Conservation (phyloP, 352 stramenopile genomes). For the Thraustochytrium sp. region DNA sequence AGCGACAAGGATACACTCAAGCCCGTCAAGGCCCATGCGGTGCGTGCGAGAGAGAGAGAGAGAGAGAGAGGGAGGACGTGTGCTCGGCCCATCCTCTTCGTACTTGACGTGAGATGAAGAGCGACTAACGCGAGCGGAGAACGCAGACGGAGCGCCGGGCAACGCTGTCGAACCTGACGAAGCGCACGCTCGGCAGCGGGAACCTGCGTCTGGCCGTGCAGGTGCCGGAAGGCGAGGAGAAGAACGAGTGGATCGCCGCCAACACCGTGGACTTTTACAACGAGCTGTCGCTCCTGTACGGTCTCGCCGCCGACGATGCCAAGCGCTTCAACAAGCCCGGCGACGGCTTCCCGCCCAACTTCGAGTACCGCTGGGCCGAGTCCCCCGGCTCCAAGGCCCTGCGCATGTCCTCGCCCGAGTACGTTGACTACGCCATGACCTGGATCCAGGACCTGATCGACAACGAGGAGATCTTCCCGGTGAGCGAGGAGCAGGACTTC, state of each 20-base stretch:
- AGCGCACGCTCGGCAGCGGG: background rate
- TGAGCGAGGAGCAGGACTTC: slow-evolving; percentile 55
- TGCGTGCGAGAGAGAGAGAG: slow-evolving; percentile 69
- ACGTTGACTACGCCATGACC: slow-evolving; percentile 84
- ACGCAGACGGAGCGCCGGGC: background rate
- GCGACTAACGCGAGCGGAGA: slow-evolving; percentile 1
- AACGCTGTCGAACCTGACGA: slow-evolving; percentile 63
- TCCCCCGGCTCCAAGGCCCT: slow-evolving; percentile 49
- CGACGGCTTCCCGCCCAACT: slow-evolving; percentile 46
- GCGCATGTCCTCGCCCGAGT: slow-evolving; percentile 70
- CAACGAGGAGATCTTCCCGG: slow-evolving; percentile 46
- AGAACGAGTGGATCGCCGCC: slow-evolving; percentile 83
- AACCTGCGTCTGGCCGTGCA: background rate
- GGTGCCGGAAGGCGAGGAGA: slow-evolving; percentile 58
- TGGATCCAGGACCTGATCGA: slow-evolving; percentile 66
- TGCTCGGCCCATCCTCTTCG: no score
- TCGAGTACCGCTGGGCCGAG: slow-evolving; percentile 49
- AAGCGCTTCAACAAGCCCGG: slow-evolving; percentile 37
- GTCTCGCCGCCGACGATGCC: slow-evolving; percentile 67
- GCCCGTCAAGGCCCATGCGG: slow-evolving; percentile 70
- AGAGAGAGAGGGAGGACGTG: no score
- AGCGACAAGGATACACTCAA: slow-evolving; percentile 71
- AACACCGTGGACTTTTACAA: slow-evolving; percentile 92
- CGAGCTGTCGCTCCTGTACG: slow-evolving; percentile 84
- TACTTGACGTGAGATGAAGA: no score